A percentile compares a stretch with the other conserved stretches of the same genome.
Evolutionary conservation across 108 stramenopile genomes (phyloP).

Genomic region (Ochromonas danica): DNA sequence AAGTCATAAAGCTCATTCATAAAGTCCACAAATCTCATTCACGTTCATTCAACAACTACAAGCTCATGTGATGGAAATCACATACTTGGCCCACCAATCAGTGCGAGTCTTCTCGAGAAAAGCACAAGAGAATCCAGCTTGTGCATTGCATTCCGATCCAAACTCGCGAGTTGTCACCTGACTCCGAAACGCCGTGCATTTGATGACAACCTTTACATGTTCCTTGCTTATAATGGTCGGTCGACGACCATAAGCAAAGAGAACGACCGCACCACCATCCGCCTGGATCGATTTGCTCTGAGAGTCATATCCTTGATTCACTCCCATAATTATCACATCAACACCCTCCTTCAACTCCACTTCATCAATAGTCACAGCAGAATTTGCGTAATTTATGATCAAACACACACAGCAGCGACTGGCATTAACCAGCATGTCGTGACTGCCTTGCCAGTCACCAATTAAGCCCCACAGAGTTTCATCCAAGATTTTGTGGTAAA

Average conservation of each 20-base stretch:
- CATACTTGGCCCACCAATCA: conserved; percentile 36
- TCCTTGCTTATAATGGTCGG: neutral
- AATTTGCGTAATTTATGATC: neutral
- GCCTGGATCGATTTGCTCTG: neutral
- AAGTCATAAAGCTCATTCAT: no score
- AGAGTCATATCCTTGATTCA: neutral
- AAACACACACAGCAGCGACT: neutral
- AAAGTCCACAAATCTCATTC: no score
- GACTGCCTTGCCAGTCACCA: neutral
- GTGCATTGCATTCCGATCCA: neutral
- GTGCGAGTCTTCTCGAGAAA: conserved; percentile 28
- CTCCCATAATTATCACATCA: neutral
- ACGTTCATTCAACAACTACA: no score
- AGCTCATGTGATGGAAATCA: conserved; percentile 8
- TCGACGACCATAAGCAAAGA: conserved; percentile 3
- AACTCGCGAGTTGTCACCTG: neutral
- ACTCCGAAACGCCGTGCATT: neutral
- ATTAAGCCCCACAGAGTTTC: neutral
- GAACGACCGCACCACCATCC: neutral
- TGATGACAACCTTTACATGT: neutral
- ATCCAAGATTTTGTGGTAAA: neutral
- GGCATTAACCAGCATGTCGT: neutral
- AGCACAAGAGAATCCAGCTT: neutral
- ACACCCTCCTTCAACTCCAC: neutral
- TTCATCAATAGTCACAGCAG: neutral